phyloP scores from a whole-genome alignment of 345 rosid genomes.

The Stellera chamaejasme region DNA sequence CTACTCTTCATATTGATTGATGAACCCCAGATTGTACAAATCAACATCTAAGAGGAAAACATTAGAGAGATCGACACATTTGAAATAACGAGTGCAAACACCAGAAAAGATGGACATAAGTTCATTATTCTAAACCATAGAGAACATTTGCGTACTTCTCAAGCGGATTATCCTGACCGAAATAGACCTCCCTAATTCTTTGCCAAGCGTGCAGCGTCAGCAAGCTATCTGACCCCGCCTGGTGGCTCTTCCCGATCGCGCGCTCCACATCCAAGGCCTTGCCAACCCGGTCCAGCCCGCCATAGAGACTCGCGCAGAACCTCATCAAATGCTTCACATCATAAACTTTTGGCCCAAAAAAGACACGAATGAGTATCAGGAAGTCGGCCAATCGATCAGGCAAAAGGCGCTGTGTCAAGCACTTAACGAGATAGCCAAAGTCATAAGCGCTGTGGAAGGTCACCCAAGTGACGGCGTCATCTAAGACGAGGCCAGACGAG shows the following conservation, averaged over 20 bases:
- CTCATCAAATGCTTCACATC: conserved; percentile 58
- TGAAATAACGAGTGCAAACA: conserved; percentile 1
- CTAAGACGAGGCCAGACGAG: conserved; percentile 48
- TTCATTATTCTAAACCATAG: conserved; percentile 36
- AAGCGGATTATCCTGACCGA: conserved; percentile 5
- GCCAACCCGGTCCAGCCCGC: conserved; percentile 49
- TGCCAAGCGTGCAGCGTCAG: conserved; percentile 34
- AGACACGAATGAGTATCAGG: conserved; percentile 20
- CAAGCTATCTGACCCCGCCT: conserved; percentile 43
- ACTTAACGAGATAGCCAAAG: conserved; percentile 56
- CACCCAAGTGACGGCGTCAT: conserved; percentile 50
- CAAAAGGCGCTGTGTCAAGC: conserved; percentile 28
- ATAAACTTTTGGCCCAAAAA: conserved; percentile 41
- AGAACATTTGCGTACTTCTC: conserved; percentile 27
- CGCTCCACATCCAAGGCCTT: conserved; percentile 30
- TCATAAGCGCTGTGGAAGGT: conserved; percentile 64
- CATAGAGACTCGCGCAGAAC: conserved; percentile 32
- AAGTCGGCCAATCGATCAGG: conserved; percentile 34
- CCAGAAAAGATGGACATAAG: conserved; percentile 4
- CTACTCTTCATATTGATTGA: conserved; percentile 21
- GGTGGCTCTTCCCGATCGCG: conserved; percentile 33
- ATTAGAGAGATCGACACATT: conserved; percentile 1
- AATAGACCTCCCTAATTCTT: conserved; percentile 28
- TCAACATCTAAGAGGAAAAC: background rate
- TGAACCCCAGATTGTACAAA: conserved; percentile 13